Conservation (phyloP, 306 rosid species). For the Casuarina glauca region DNA sequence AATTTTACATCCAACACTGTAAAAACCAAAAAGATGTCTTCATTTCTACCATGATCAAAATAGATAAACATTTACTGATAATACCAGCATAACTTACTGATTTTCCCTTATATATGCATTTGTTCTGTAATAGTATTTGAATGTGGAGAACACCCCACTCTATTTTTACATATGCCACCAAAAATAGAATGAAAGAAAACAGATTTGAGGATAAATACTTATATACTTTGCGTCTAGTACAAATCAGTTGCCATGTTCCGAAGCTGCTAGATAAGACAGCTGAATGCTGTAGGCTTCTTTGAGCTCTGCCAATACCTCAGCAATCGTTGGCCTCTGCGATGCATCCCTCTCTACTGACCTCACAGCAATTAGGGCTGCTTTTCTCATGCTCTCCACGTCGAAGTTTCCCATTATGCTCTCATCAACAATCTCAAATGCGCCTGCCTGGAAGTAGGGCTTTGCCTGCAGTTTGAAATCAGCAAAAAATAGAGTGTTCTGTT, state of each 20-base stretch:
- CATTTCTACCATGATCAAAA: background rate
- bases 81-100: background rate
- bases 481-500: background rate
- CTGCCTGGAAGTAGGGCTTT: slow-evolving; percentile 93
- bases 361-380: slow-evolving; percentile 63
- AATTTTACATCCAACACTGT: too few species aligned
- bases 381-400: slow-evolving; percentile 74
- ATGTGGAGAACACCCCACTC: background rate
- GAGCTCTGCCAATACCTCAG: slow-evolving; percentile 73
- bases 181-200: background rate
- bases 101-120: background rate
- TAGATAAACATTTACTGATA: background rate
- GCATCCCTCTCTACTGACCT: slow-evolving; percentile 86
- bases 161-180: background rate
- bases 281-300: slow-evolving; percentile 72
- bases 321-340: slow-evolving; percentile 76
- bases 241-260: slow-evolving; percentile 33
- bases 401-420: slow-evolving; percentile 58
- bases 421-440: slow-evolving; percentile 81
- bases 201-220: slow-evolving; percentile 3
- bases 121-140: background rate
- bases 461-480: slow-evolving; percentile 54
- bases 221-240: background rate
- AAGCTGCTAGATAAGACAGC: slow-evolving; percentile 59
- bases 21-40: background rate